A percentile compares a stretch with the other conserved stretches of the same genome.
Evolutionary conservation across 2,329 filamentous ascomycete species (phyloP).

Genomic region (Monilinia fructigena): DNA sequence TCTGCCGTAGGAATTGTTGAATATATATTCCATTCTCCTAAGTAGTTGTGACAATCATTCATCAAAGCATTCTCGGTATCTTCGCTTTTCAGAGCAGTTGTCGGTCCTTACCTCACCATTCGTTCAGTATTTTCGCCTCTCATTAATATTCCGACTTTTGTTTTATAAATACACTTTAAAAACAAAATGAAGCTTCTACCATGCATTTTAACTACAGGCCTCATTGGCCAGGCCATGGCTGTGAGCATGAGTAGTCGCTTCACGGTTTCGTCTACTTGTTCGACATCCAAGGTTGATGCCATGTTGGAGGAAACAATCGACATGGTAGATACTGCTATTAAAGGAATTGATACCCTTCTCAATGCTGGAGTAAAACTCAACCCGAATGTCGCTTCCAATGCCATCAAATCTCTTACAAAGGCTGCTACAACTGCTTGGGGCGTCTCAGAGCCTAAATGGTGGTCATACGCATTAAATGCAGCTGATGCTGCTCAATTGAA

Average conservation of each 20-base stretch:
- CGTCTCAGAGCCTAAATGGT: background rate
- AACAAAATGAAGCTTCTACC: slow-evolving; percentile 15
- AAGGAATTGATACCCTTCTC: slow-evolving; percentile 16
- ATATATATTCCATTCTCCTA: slow-evolving; percentile 9
- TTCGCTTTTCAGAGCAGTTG: slow-evolving; percentile 5
- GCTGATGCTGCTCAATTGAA: slow-evolving; percentile 17
- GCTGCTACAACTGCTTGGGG: slow-evolving; percentile 15
- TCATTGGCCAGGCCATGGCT: slow-evolving; percentile 5
- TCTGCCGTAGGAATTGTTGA: background rate
- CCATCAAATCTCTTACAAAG: slow-evolving; percentile 6
- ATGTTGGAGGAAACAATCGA: slow-evolving; percentile 21
- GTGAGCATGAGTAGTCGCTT: slow-evolving; percentile 21
- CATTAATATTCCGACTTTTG: background rate
- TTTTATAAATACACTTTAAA: background rate
- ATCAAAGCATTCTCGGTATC: background rate
- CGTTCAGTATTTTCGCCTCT: background rate
- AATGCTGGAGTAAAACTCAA: slow-evolving; percentile 16
- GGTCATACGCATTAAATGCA: slow-evolving; percentile 12
- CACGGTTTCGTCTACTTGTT: slow-evolving; percentile 18
- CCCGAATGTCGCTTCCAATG: slow-evolving; percentile 4
- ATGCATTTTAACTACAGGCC: background rate
- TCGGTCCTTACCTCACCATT: slow-evolving; percentile 15
- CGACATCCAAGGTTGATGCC: slow-evolving; percentile 14
- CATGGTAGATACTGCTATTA: slow-evolving; percentile 12
- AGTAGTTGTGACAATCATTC: background rate